Percentiles rank a stretch among this genome's conserved stretches.
phyloP scores from a whole-genome alignment of 129 eudicot species.

The Chrysanthemum lavandulifolium region DNA sequence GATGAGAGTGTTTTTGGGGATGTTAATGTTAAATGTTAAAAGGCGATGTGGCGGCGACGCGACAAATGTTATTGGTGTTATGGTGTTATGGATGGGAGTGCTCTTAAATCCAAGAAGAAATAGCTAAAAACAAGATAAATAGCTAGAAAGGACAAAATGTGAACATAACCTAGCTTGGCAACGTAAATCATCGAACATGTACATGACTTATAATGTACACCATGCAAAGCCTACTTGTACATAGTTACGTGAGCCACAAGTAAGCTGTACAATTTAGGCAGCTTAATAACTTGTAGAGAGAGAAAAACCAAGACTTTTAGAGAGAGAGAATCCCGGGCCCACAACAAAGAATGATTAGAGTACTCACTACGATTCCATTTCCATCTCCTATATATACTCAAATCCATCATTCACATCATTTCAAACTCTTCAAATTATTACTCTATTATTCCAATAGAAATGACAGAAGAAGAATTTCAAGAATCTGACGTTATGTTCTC shows the following conservation, averaged over 20 bases:
- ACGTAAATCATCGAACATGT: slow-evolving; percentile 11
- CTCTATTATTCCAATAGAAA: not conserved
- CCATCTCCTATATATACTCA: slow-evolving; percentile 25
- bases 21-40: too few species aligned
- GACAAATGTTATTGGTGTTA: too few species aligned
- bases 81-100: too few species aligned
- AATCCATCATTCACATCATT: slow-evolving; percentile 6
- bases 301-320: slow-evolving; percentile 29
- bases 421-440: not conserved
- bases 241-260: slow-evolving; percentile 35
- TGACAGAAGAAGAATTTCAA: slow-evolving; percentile 45
- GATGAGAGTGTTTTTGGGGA: too few species aligned
- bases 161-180: not conserved
- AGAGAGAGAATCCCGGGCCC: slow-evolving; percentile 32
- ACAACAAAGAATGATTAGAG: slow-evolving; percentile 36
- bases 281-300: slow-evolving; percentile 31
- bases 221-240: slow-evolving; percentile 31
- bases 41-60: too few species aligned
- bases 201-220: slow-evolving; percentile 23
- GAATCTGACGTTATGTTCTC: slow-evolving; percentile 44
- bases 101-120: not conserved
- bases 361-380: slow-evolving; percentile 32
- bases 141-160: not conserved
- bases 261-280: slow-evolving; percentile 33
- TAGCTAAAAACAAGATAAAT: not conserved